Evolutionary conservation across 2,329 filamentous ascomycete genomes (phyloP), one percentile per base, ranked within the genome.

Genomic region (Monosporascus cannonballus): DNA sequence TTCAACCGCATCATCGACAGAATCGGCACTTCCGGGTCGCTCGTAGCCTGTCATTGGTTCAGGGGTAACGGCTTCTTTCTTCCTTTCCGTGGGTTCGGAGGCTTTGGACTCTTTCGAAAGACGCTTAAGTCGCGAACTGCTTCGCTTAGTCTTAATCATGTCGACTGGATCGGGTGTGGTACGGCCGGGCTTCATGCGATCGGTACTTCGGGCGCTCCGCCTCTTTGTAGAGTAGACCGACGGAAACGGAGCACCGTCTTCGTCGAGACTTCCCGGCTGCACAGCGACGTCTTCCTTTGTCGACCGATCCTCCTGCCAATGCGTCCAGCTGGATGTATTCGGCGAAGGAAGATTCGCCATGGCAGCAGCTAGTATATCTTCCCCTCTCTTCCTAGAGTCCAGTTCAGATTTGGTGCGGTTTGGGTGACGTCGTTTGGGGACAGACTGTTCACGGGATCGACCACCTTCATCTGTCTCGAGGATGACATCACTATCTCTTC

Each of bases 1-100:
- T 52, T 91, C 84, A 1, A 99, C 91, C 1, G 90, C 90, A 63
- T 92, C 82, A 59, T 96, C 92, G 42, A 97, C 83, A 0, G 92
- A 95, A 69, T 96, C 92, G 7, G 86, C 80, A 53, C 90, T 96
- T 15, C 78, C 79, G 1, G 89, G 89, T 9, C 90, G 80, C 61
- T 91, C 89, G 55, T 90, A 87, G 1, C 80, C 76, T 15, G 80
- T 70, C 1, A 79, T 70, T 34, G 73, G 71, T 54, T 71, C 64
- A 51, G 69, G 63, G 47, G 72, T 67, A 69, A 54, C 18, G 8
- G 47, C 25, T n/a, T 64, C 60, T 39, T 58, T 66, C 41, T 34
- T 56, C 39, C 55, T 55, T 48, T 67, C 58, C 64, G 61, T 14
- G 59, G 63, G 53, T 37, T 68, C 53, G 53, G 64, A 20, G 56